Evolutionary conservation across 345 rosid genomes (phyloP), one percentile per base, ranked within the genome.

Genomic region (Ailanthus altissimus): DNA sequence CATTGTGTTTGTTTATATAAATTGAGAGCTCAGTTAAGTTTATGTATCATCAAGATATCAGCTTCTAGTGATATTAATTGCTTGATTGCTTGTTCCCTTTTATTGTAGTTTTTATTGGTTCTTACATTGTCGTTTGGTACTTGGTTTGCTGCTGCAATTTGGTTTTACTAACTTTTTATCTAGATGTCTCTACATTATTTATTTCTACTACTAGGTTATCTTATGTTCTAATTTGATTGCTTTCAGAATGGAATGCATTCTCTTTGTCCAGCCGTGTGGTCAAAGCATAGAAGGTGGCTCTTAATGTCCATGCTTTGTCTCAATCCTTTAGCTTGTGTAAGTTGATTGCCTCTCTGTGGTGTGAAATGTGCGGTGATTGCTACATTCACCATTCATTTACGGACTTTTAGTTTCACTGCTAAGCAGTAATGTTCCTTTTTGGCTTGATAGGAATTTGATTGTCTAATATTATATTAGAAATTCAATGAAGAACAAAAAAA

Each of bases 241-340:
- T 77, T 11, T 77, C 93, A 96, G 99, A 92, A 90, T 80, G 99
- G 99, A 64, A 84, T 93, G 88, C 99, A 96, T 84, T 96, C 98
- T 60, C 88, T 96, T 10, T 96, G 99, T 82, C 99, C 99, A 71
- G 97, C 98, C 43, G 81, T 96, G 70, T 96, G 98, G 99, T 96
- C 99, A 80, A 93, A 91, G 86, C 98, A 96, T 81, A 80, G 98
- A 76, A 91, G 98, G 81, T 96, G 98, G 99, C 90, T 93, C 80
- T 81, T 96, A 78, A 96, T 96, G 98, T 93, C 99, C 80, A 96
- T 96, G 98, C 90, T 93, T 47, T 89, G 97, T 72, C 92, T 93
- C 78, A 96, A 89, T 80, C 99, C 98, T 80, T 58, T 93, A 78
- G 91, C 94, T 49, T 96, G 97, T 83, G 97, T 96, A 86, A 91